Conservation (phyloP, 1,284 basidiomycete genomes). For the Ceratobasidium sp. region DNA sequence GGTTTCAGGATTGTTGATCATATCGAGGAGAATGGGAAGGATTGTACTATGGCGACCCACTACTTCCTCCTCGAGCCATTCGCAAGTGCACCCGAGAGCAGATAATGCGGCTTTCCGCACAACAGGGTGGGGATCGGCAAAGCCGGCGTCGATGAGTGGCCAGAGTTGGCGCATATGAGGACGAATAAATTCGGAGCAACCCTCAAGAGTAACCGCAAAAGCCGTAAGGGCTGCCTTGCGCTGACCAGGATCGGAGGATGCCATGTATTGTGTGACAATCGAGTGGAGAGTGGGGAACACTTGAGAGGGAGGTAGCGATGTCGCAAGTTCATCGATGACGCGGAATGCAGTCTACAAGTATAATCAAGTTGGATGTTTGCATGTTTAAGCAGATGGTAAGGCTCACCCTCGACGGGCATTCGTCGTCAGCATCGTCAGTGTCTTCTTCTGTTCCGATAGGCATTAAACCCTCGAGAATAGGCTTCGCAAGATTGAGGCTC, state of each 20-base stretch:
- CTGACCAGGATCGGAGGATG: conserved; percentile 77
- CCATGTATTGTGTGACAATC: conserved; percentile 87
- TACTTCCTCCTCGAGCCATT: conserved; percentile 97
- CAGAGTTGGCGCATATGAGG: conserved; percentile 91
- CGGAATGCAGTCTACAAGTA: conserved; percentile 84
- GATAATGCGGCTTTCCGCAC: conserved; percentile 97
- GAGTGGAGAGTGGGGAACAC: conserved; percentile 94
- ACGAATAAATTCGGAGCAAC: conserved; percentile 98
- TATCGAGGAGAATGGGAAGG: conserved; percentile 91
- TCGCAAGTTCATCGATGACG: conserved; percentile 93
- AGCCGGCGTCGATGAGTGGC: conserved; percentile 93
- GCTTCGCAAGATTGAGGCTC: conserved; percentile 84
- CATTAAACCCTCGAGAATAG: conserved; percentile 92
- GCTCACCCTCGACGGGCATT: conserved; percentile 89
- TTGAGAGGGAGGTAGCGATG: conserved; percentile 93
- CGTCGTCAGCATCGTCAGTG: conserved; percentile 89
- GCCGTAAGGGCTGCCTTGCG: conserved; percentile 97
- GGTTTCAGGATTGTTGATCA: conserved; percentile 89
- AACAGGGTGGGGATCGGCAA: conserved; percentile 84
- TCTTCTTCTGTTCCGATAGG: conserved; percentile 93
- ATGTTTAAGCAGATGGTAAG: conserved; percentile 44
- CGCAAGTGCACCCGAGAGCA: conserved; percentile 95
- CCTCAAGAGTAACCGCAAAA: conserved; percentile 96
- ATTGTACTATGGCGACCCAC: conserved; percentile 85
- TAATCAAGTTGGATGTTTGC: conserved; percentile 40